These are phyloP conservation scores for Rhodotorula sp. DNA, from an alignment of 1,284 basidiomycete genomes.

Conservation along the genomic window DNA sequence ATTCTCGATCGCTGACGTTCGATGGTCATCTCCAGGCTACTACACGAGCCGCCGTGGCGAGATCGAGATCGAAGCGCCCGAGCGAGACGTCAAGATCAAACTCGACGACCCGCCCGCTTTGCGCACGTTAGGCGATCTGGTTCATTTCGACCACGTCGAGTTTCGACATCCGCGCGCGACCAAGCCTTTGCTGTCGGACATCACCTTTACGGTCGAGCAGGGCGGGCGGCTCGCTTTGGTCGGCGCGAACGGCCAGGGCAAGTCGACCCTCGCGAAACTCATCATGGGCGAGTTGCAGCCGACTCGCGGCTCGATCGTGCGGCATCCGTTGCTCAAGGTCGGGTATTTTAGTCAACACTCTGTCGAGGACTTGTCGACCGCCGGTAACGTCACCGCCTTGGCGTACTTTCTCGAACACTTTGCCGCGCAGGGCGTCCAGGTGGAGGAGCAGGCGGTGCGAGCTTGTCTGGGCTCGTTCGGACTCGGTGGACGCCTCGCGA, in stretches of 20 bases:
- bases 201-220: constrained; percentile 60
- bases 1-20: not conserved
- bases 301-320: constrained; percentile 58
- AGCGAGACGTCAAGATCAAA: constrained; percentile 55
- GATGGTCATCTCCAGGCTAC: constrained; percentile 49
- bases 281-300: constrained; percentile 58
- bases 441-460: constrained; percentile 55
- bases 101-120: constrained; percentile 58
- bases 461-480: constrained; percentile 57
- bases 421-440: constrained; percentile 46
- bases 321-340: constrained; percentile 60
- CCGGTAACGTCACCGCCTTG: constrained; percentile 49
- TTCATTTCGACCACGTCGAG: constrained; percentile 57
- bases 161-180: constrained; percentile 52
- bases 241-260: constrained; percentile 60
- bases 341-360: constrained; percentile 54
- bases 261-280: constrained; percentile 59
- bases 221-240: constrained; percentile 61
- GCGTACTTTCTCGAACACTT: constrained; percentile 50
- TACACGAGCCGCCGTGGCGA: constrained; percentile 54
- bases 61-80: constrained; percentile 54
- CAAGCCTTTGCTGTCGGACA: constrained; percentile 55
- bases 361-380: constrained; percentile 50
- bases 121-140: constrained; percentile 57
- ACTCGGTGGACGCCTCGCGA: constrained; percentile 55